phyloP scores from a whole-genome alignment of 345 rosid genomes.

The Fremontodendron californicum region DNA sequence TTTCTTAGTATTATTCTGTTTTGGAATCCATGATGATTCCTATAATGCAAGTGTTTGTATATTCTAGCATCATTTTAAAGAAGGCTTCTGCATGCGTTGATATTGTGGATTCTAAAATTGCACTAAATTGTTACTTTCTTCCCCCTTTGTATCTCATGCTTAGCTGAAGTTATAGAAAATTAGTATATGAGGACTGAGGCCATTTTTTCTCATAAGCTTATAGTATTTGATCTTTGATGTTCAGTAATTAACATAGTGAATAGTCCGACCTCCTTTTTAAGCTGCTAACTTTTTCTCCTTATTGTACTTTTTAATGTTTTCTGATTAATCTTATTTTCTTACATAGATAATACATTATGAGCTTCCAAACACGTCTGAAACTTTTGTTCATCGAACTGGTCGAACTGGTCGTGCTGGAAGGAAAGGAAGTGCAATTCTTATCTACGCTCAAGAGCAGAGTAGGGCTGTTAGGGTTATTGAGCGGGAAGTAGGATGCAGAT shows the following conservation, averaged over 20 bases:
- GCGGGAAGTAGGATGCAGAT: constrained; percentile 82
- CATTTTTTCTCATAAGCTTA: neutral
- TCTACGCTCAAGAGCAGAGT: constrained; percentile 62
- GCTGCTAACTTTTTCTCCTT: neutral
- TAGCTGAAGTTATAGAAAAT: neutral
- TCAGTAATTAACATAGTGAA: neutral
- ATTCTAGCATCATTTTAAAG: neutral
- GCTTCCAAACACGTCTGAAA: constrained; percentile 85
- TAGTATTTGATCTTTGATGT: neutral
- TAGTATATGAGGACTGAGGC: neutral
- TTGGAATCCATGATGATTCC: neutral
- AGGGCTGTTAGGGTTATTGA: constrained; percentile 65
- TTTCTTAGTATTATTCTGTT: neutral
- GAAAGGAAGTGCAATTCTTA: constrained; percentile 87
- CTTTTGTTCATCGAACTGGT: constrained; percentile 97
- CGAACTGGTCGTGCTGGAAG: constrained; percentile 99
- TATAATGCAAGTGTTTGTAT: neutral
- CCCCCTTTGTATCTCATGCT: neutral
- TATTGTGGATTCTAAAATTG: neutral
- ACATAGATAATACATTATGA: constrained; percentile 80
- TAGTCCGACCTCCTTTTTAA: neutral
- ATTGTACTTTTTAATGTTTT: neutral
- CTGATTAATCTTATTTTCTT: constrained; percentile 6
- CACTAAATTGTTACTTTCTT: neutral
- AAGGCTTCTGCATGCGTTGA: neutral